Conservation (phyloP, 306 rosid species). For the Amphicarpaea edgeworthii region DNA sequence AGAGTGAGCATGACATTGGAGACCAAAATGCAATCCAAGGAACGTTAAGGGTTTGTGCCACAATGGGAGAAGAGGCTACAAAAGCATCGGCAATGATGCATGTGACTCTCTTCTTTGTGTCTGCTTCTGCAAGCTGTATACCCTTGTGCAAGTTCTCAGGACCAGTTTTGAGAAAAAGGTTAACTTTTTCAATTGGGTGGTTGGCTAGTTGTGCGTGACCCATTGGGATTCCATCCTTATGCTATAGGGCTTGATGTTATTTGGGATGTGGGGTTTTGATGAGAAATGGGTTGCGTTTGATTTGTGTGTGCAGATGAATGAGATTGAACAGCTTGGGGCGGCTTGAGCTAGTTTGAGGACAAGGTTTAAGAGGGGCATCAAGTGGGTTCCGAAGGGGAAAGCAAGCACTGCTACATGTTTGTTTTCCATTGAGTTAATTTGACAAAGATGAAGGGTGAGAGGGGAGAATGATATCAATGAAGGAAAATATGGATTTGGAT, state of each 20-base stretch:
- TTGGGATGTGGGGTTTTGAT: neutral
- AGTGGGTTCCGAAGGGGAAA: conserved; percentile 55
- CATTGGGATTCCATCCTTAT: conserved; percentile 49
- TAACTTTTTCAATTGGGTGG: conserved; percentile 31
- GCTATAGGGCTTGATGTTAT: conserved; percentile 38
- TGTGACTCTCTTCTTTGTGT: conserved; percentile 32
- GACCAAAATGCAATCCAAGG: conserved; percentile 57
- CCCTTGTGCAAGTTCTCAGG: conserved; percentile 39
- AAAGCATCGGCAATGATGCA: conserved; percentile 49
- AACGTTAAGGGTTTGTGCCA: conserved; percentile 43
- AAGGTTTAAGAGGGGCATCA: conserved; percentile 33
- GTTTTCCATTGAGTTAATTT: neutral
- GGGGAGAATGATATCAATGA: too few species aligned
- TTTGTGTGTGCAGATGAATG: conserved; percentile 41
- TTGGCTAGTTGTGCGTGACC: conserved; percentile 16
- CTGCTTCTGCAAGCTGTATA: conserved; percentile 37
- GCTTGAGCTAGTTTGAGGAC: conserved; percentile 10
- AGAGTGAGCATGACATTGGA: conserved; percentile 31
- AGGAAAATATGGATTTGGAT: too few species aligned
- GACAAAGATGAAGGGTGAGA: too few species aligned
- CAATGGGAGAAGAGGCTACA: conserved; percentile 19
- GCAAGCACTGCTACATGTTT: conserved; percentile 47
- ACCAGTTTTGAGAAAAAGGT: conserved; percentile 42
- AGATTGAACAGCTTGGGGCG: conserved; percentile 30
- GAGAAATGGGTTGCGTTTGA: neutral